phyloP scores from a whole-genome alignment of 768 basidiomycete genomes.

The Lactarius vividus region DNA sequence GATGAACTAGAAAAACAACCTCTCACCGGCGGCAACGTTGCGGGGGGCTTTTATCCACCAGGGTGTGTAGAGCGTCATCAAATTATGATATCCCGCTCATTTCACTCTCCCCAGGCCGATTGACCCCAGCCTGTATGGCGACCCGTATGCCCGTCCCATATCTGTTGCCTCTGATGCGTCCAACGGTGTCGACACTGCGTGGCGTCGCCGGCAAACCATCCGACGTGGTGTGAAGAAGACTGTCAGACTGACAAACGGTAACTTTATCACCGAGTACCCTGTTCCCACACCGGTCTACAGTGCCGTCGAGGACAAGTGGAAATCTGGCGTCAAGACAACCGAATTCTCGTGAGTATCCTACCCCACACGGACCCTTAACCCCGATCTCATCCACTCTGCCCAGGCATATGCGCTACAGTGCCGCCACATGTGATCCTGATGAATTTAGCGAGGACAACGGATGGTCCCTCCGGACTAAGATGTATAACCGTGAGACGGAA shows the following conservation, averaged over 20 bases:
- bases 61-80: conserved; percentile 46
- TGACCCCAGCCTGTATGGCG: conserved; percentile 63
- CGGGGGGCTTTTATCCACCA: conserved; percentile 73
- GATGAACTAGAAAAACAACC: conserved; percentile 80
- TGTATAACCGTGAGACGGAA: conserved; percentile 89
- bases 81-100: neutral
- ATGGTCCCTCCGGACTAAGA: conserved; percentile 79
- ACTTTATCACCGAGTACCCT: conserved; percentile 87
- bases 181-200: conserved; percentile 40
- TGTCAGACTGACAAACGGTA: conserved; percentile 90
- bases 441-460: conserved; percentile 79
- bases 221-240: conserved; percentile 92
- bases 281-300: conserved; percentile 82
- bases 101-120: conserved; percentile 31
- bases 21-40: conserved; percentile 57
- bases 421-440: conserved; percentile 89
- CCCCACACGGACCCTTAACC: neutral
- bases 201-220: conserved; percentile 82
- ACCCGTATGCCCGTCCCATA: conserved; percentile 57
- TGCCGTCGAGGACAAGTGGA: conserved; percentile 79
- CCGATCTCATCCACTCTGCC: conserved; percentile 5
- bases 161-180: conserved; percentile 39
- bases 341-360: conserved; percentile 79
- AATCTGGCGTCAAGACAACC: conserved; percentile 59
- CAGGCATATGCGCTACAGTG: conserved; percentile 92